These are phyloP conservation scores for Tephrocybe sp. DNA, from an alignment of 768 basidiomycete species.

Conservation along the genomic window DNA sequence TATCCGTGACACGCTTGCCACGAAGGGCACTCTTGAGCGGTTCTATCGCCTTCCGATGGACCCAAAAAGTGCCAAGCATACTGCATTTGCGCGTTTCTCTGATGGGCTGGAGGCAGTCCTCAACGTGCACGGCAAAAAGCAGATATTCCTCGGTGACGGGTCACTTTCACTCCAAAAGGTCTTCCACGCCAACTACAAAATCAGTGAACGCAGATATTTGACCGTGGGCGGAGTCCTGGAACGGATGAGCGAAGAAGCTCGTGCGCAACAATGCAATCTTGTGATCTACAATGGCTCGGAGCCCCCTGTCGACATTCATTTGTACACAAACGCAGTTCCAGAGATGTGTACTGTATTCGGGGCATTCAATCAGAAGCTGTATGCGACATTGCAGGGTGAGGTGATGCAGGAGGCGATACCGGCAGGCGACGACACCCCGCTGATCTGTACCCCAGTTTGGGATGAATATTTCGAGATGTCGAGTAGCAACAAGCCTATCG, in stretches of 20 bases:
- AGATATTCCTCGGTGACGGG: conserved; percentile 36
- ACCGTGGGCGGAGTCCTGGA: conserved; percentile 38
- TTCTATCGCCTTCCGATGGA: conserved; percentile 40
- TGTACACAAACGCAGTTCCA: conserved; percentile 29
- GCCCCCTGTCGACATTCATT: conserved; percentile 35
- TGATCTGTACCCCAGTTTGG: conserved; percentile 33
- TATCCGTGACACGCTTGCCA: conserved; percentile 34
- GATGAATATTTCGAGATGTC: conserved; percentile 46
- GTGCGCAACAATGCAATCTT: conserved; percentile 31
- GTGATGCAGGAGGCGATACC: conserved; percentile 31
- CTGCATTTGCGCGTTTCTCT: conserved; percentile 43
- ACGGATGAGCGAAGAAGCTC: conserved; percentile 21
- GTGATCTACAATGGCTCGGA: conserved; percentile 25
- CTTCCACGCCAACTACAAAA: conserved; percentile 38
- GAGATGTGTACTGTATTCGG: conserved; percentile 34
- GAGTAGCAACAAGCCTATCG: conserved; percentile 38
- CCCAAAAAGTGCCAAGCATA: conserved; percentile 28
- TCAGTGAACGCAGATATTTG: conserved; percentile 32
- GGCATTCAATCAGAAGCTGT: conserved; percentile 35
- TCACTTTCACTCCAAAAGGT: conserved; percentile 37
- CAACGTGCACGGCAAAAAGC: conserved; percentile 26
- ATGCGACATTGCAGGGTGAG: conserved; percentile 38
- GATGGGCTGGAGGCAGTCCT: conserved; percentile 28
- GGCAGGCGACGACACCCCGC: conserved; percentile 23
- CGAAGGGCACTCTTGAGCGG: conserved; percentile 35